Base-by-base conservation (phyloP, 2,329 filamentous ascomycete species). In the Exophiala spinifera region DNA sequence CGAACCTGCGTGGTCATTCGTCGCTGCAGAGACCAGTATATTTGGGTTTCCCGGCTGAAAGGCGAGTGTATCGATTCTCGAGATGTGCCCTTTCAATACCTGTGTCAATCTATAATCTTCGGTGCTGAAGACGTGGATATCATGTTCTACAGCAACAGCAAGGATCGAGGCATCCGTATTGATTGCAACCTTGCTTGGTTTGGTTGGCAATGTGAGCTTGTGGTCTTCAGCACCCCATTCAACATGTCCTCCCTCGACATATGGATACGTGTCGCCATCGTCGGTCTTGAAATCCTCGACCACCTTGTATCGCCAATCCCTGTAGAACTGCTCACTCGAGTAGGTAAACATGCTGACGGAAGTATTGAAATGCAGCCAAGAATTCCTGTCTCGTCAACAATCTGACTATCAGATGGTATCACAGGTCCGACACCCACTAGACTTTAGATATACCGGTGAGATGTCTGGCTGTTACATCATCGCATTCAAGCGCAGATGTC, bases 111-210 rank as follows among this genome's bases (percentile, higher is more conserved):
- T 5, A 20, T 43, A 42, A 17, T 15, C 20, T 13, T 50, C 47
- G 6, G 39, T 50, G 14, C 21, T 36, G 19, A 50, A 31, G 25
- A 50, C 21, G n/a, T 50, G 47, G 21, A 50, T 44, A 23, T 50
- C 47, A 19, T 47, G 13, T 44, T 55, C 23, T 40, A 45, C 43
- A 31, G 37, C 23, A 50, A 49, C 15, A 28, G 39, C 51, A 42
- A 47, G 47, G 34, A 48, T 21, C 25, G 54, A 34, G 51, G 46
- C 33, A 47, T 57, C 46, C 36, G 44, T 13, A 44, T 51, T 40
- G 31, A 54, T 33, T 42, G 45, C 44, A 39, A 50, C 20, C 46
- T 37, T 19, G 36, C 47, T 28, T 42, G 45, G 28, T 21, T 19
- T 25, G 3, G n/a, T 13, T 15, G 34, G 28, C 14, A 50, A 28